These are phyloP conservation scores for Paraconiothyrium sp. DNA, from an alignment of 2,329 filamentous ascomycete genomes.

Conservation along the genomic window DNA sequence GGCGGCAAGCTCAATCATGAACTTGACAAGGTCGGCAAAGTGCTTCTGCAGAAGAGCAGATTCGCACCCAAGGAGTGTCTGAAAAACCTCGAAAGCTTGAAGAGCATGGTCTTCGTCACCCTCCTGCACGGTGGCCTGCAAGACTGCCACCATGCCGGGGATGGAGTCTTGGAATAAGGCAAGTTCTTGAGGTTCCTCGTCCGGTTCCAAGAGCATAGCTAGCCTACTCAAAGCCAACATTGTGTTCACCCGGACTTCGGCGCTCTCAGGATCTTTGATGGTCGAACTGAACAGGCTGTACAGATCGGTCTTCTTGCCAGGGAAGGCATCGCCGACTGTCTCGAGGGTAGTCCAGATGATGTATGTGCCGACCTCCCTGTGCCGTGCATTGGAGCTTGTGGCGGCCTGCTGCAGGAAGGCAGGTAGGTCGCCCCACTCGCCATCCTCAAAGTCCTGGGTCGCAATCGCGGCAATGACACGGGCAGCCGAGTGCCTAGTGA, in stretches of 20 bases:
- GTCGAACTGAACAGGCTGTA: conserved; percentile 86
- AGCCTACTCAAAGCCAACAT: conserved; percentile 89
- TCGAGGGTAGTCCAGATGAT: conserved; percentile 93
- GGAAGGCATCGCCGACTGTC: conserved; percentile 83
- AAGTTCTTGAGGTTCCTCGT: conserved; percentile 80
- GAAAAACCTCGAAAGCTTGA: conserved; percentile 95
- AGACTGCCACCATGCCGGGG: conserved; percentile 86
- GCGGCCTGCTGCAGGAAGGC: conserved; percentile 81
- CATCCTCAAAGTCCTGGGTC: conserved; percentile 84
- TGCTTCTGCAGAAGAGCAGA: conserved; percentile 83
- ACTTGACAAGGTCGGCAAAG: conserved; percentile 88
- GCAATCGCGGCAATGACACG: conserved; percentile 90
- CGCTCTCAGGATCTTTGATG: conserved; percentile 88
- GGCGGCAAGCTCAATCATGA: conserved; percentile 88
- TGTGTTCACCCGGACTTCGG: conserved; percentile 93
- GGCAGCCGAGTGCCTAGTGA: conserved; percentile 85
- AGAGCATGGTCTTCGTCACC: conserved; percentile 88
- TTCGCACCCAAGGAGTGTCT: conserved; percentile 91
- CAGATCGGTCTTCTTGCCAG: conserved; percentile 80
- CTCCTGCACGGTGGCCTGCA: conserved; percentile 82
- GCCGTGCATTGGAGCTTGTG: conserved; percentile 75
- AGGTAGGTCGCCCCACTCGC: conserved; percentile 84
- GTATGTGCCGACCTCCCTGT: conserved; percentile 91
- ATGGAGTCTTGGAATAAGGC: conserved; percentile 81
- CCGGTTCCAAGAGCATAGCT: conserved; percentile 85